Evolutionary conservation across 805 yeast species (phyloP).

Genomic region (Metahyphopichia silvanorum): DNA sequence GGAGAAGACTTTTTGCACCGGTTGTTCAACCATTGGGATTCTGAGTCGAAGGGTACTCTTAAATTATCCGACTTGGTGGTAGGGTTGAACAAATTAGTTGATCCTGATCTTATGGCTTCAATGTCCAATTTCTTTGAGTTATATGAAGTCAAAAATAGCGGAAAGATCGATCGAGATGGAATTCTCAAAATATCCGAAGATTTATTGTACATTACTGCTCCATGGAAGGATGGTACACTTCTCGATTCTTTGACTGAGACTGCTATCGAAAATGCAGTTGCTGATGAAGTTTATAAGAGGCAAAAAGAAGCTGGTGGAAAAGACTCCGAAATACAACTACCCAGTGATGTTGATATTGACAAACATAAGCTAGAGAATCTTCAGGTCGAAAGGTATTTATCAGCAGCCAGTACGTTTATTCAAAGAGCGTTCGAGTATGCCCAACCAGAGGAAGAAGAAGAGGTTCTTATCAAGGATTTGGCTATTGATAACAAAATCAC

Average conservation of each 20-base stretch:
- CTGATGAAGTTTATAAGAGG: constrained; percentile 53
- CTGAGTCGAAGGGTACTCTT: constrained; percentile 50
- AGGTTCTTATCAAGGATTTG: constrained; percentile 33
- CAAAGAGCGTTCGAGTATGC: constrained; percentile 91
- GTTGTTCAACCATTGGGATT: constrained; percentile 70
- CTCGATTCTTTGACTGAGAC: constrained; percentile 64
- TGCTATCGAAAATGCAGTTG: constrained; percentile 63
- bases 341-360: constrained; percentile 60
- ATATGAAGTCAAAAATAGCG: constrained; percentile 60
- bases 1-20: constrained; percentile 40
- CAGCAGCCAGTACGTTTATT: constrained; percentile 83
- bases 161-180: constrained; percentile 70
- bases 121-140: constrained; percentile 77
- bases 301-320: constrained; percentile 28
- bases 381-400: constrained; percentile 76
- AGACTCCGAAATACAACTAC: constrained; percentile 36
- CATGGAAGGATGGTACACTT: constrained; percentile 72
- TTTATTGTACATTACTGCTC: constrained; percentile 72
- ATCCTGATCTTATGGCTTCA: constrained; percentile 72
- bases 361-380: constrained; percentile 57
- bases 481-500: constrained; percentile 36
- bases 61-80: constrained; percentile 65
- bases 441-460: constrained; percentile 55
- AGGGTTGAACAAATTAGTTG: constrained; percentile 69
- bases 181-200: constrained; percentile 87